Evolutionary conservation across 108 stramenopile genomes (phyloP), one percentile per base, ranked within the genome.

Genomic region (Cylindrotheca fusiformis): DNA sequence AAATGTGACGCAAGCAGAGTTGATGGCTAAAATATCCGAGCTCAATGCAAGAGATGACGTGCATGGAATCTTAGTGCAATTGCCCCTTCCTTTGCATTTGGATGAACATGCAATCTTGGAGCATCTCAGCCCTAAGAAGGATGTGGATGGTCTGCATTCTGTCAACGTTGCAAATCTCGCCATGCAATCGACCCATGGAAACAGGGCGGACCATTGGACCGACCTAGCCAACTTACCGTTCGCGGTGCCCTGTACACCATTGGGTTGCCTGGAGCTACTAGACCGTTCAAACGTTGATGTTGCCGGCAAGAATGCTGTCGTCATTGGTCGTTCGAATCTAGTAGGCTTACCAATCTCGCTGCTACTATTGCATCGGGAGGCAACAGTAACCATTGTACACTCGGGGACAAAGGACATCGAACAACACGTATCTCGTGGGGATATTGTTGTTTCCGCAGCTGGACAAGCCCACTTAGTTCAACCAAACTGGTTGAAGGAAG

Each of bases 71-170:
- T 78, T 99, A 45, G 94, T 99, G 4, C 98, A 99, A 78, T 80
- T 99, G 29, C 98, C 98, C 0, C 65, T 99, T 12, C 98, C 98
- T 1, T 51, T 56, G 8, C 93, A 97, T 55, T 81, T 97, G 32
- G 70, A 95, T 67, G 95, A 97, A 65, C 60, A 72, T 19, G 67
- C 48, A 27, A 91, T 97, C 26, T 79, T 96, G 53, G 51, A 78
- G 26, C 75, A 83, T 1, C 84, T 87, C 1, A 27, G 65, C 49
- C 93, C 88, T 0, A 70, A 75, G 32, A 97, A 99, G 75, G 98
- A 99, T 65, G 98, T 97, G 22, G 98, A 99, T 61, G 98, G 98
- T 10, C 77, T 99, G 46, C 93, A 96, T 73, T 94, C 98, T 23
- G 48, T 74, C 28, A 98, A 99, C 77, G 83, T 91, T 0, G 96